Percentiles rank a stretch among this genome's conserved stretches.
These are phyloP conservation scores for Penicillium sp. DNA, from an alignment of 2,329 filamentous ascomycete genomes.

Conservation along the genomic window DNA sequence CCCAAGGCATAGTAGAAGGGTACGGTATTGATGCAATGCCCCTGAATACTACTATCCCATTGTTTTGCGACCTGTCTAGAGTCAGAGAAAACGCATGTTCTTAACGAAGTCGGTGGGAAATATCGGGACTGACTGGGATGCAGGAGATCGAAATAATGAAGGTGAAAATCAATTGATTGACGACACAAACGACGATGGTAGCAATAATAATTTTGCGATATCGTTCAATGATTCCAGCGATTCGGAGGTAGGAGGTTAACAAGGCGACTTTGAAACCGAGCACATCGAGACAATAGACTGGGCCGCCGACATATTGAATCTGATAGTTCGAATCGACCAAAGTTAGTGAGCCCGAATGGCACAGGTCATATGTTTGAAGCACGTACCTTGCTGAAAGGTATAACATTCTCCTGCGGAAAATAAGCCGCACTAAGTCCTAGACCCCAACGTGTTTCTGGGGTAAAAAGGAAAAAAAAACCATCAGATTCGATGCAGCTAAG, in stretches of 20 bases:
- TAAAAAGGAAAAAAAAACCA: background rate
- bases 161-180: constrained; percentile 42
- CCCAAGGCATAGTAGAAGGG: constrained; percentile 47
- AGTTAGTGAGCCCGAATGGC: background rate
- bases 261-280: constrained; percentile 51
- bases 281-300: constrained; percentile 32
- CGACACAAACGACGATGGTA: constrained; percentile 36
- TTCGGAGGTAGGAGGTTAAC: constrained; percentile 49
- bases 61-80: constrained; percentile 37
- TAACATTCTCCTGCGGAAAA: constrained; percentile 26
- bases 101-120: background rate
- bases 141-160: constrained; percentile 29
- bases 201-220: constrained; percentile 38
- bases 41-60: constrained; percentile 44
- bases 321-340: constrained; percentile 1
- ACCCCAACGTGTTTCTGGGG: constrained; percentile 31
- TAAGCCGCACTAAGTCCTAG: constrained; percentile 18
- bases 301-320: constrained; percentile 32
- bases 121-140: constrained; percentile 20
- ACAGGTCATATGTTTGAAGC: background rate
- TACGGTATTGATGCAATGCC: constrained; percentile 43
- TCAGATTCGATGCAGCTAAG: background rate
- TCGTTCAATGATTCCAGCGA: constrained; percentile 40
- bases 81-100: constrained; percentile 4
- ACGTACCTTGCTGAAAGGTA: constrained; percentile 29